These are phyloP conservation scores for Suillus luteus DNA, from an alignment of 768 basidiomycete genomes.

Conservation along the genomic window DNA sequence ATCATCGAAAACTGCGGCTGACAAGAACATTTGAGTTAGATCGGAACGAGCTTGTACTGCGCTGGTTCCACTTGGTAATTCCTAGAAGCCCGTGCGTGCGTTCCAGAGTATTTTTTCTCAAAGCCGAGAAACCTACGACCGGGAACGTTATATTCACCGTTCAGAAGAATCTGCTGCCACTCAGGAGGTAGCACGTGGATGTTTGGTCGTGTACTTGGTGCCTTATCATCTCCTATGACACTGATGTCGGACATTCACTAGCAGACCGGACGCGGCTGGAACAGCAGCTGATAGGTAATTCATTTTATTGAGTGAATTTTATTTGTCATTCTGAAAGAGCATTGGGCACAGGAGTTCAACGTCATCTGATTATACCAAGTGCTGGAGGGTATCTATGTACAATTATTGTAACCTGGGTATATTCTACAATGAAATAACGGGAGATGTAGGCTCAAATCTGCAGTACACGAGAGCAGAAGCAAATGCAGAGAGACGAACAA, in stretches of 20 bases:
- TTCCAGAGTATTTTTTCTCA: not conserved
- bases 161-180: not conserved
- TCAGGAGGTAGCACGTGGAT: not conserved
- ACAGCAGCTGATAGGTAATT: not conserved
- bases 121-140: not conserved
- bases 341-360: not conserved
- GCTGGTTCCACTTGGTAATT: not conserved
- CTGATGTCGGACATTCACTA: slow-evolving; percentile 5
- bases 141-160: not conserved
- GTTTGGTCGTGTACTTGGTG: not conserved
- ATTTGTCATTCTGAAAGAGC: not conserved
- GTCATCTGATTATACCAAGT: not conserved
- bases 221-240: not conserved
- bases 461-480: slow-evolving; percentile 5
- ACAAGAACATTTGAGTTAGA: not conserved
- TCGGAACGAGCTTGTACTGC: not conserved
- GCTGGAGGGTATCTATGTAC: slow-evolving; percentile 6
- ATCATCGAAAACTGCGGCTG: not conserved
- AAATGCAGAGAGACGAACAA: slow-evolving; percentile 8
- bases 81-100: not conserved
- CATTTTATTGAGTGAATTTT: not conserved
- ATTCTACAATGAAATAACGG: slow-evolving; percentile 5
- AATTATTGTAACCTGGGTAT: slow-evolving; percentile 8
- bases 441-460: slow-evolving; percentile 7
- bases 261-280: not conserved